phyloP scores from a whole-genome alignment of 2,329 filamentous ascomycete species.

The Trichoderma koningii region DNA sequence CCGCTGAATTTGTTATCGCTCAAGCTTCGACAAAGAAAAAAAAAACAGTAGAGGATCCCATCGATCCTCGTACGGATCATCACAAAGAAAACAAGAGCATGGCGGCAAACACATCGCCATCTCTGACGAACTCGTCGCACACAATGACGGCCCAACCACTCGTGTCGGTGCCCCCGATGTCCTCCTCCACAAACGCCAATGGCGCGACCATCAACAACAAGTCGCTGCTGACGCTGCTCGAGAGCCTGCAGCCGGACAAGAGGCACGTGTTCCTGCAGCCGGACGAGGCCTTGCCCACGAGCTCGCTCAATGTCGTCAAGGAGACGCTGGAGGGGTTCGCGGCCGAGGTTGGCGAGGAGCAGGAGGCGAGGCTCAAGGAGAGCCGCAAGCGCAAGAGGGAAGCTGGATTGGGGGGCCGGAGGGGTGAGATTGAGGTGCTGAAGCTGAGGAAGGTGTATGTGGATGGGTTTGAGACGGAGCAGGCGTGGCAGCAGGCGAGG shows the following conservation, averaged over 20 bases:
- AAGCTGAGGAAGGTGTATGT: constrained; percentile 82
- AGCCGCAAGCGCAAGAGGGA: constrained; percentile 77
- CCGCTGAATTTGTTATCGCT: constrained; percentile 12
- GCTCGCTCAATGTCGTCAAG: constrained; percentile 76
- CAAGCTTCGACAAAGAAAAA: constrained; percentile 11
- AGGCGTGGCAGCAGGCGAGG: constrained; percentile 93
- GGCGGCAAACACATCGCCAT: constrained; percentile 54
- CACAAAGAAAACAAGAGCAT: constrained; percentile 31
- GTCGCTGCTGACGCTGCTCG: constrained; percentile 54
- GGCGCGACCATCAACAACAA: constrained; percentile 29
- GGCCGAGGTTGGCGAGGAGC: constrained; percentile 69
- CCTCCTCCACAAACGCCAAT: constrained; percentile 39
- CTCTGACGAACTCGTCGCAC: constrained; percentile 65
- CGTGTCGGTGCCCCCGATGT: constrained; percentile 45
- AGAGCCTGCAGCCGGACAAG: constrained; percentile 58
- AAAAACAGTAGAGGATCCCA: not conserved
- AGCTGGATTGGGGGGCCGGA: constrained; percentile 42
- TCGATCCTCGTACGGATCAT: not conserved
- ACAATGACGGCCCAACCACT: constrained; percentile 57
- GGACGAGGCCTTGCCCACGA: constrained; percentile 62
- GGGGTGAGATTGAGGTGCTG: constrained; percentile 54
- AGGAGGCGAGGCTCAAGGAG: constrained; percentile 67
- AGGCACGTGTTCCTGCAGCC: constrained; percentile 80
- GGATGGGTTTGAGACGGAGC: constrained; percentile 81
- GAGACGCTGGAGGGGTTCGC: constrained; percentile 78